Conservation (phyloP, 2,329 filamentous ascomycete genomes). For the Epichloe baconii region DNA sequence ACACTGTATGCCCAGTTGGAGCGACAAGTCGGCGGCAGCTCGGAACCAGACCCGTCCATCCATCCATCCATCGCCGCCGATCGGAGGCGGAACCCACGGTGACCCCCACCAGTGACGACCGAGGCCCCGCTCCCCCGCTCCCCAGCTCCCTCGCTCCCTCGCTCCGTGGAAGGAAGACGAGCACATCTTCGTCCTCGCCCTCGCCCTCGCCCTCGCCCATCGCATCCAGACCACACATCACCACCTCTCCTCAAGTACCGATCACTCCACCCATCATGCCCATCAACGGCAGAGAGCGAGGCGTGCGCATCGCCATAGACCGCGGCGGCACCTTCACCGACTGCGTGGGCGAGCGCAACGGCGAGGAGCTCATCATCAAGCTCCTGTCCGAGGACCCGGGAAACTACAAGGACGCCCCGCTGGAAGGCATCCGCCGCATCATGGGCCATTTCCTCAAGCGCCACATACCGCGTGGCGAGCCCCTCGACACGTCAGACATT, state of each 20-base stretch:
- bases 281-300: slow-evolving; percentile 58
- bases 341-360: slow-evolving; percentile 51
- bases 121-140: too few species aligned
- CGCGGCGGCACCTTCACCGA: slow-evolving; percentile 50
- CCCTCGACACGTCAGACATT: slow-evolving; percentile 22
- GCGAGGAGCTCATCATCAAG: slow-evolving; percentile 58
- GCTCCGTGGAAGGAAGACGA: too few species aligned
- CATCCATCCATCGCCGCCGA: background rate
- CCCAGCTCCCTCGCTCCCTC: too few species aligned
- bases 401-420: slow-evolving; percentile 61
- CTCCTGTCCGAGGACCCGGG: slow-evolving; percentile 57
- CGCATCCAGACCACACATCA: too few species aligned
- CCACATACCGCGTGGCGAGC: slow-evolving; percentile 19
- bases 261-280: background rate
- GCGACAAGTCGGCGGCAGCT: too few species aligned
- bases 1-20: too few species aligned
- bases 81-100: background rate
- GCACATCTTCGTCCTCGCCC: too few species aligned
- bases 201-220: too few species aligned
- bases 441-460: slow-evolving; percentile 20
- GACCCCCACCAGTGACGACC: too few species aligned
- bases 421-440: slow-evolving; percentile 53
- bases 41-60: too few species aligned
- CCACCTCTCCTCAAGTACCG: background rate
- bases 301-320: slow-evolving; percentile 21